phyloP scores from a whole-genome alignment of 192 early-diverging fungal species.

The Dissophora ornata region DNA sequence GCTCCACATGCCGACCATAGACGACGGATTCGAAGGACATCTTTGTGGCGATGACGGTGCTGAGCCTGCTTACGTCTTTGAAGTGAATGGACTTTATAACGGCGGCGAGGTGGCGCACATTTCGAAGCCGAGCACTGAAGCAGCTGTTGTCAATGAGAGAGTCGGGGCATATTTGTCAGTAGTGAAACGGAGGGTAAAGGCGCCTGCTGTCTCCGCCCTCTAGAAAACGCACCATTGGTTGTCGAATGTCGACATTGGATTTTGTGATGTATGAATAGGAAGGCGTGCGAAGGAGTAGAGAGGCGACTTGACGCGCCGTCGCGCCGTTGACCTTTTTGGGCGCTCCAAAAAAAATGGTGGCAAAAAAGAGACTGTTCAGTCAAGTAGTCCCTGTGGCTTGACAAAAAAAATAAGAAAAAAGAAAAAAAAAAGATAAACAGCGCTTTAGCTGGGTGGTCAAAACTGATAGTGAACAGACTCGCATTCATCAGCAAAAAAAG shows the following conservation, averaged over 20 bases:
- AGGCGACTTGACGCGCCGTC: no score
- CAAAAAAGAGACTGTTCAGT: conserved; percentile 15
- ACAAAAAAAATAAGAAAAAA: conserved; percentile 10
- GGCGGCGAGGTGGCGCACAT: conserved; percentile 35
- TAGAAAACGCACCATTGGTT: conserved; percentile 27
- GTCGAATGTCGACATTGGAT: conserved; percentile 5
- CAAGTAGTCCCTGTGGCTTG: conserved; percentile 12
- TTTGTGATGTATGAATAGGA: background rate
- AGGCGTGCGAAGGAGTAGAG: background rate
- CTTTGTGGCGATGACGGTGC: no score
- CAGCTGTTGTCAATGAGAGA: conserved; percentile 1
- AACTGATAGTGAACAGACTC: no score
- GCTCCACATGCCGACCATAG: no score
- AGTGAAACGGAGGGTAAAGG: conserved; percentile 2
- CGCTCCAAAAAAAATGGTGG: conserved; percentile 23
- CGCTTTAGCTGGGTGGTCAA: no score
- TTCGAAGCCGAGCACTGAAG: conserved; percentile 30
- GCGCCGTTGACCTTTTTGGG: background rate
- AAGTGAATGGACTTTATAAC: conserved; percentile 44
- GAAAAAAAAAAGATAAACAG: background rate
- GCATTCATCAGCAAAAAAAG: no score
- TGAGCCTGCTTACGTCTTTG: conserved; percentile 31
- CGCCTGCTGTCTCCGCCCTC: no score
- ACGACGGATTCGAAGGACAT: no score
- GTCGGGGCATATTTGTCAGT: background rate